Evolutionary conservation across 768 basidiomycete species (phyloP), one percentile per base, ranked within the genome.

Genomic region (Neoboletus magnificus): DNA sequence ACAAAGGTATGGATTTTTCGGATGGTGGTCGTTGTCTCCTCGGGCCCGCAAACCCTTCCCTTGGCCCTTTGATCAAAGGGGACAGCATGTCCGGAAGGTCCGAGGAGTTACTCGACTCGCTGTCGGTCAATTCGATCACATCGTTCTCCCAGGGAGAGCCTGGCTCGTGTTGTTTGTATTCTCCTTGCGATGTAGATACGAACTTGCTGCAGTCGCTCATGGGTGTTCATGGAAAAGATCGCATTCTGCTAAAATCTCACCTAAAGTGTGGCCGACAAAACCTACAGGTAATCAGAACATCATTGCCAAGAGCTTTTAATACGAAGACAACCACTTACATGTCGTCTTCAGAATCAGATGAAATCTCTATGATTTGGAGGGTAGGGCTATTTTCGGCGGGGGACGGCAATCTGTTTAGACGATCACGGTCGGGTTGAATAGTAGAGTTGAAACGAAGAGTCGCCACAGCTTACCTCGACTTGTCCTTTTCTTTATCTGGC

Each of bases 291-390:
- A 25, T 54, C 25, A 36, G 23, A 43, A 2, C 22, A 18, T 20
- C 32, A 25, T 32, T 10, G 22, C 12, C 1, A 16, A n/a, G 20
- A 5, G 2, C n/a, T 29, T 30, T 5, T 50, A 33, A 48, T 32
- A 30, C 47, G 3, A 45, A 18, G 18, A 46, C n/a, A 29, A 42
- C 15, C 15, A 64, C 73, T 50, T 59, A 73, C 76, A 56, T 48
- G n/a, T 75, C 73, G 1, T 74, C 71, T 49, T 76, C 75, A 36
- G 77, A 78, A 35, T 66, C 71, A 44, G 82, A 83, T 18, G 80
- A 82, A 66, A 84, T 79, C 60, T 83, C 80, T 55, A 86, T 83
- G 23, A 84, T 69, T 42, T 76, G 70, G 40, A 61, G 59, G 36
- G 60, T 35, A 5, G 54, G 50, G 57, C 22, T 36, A 30, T 30